These are phyloP conservation scores for Solanum phureja DNA, from an alignment of 257 asterid genomes.

Conservation along the genomic window DNA sequence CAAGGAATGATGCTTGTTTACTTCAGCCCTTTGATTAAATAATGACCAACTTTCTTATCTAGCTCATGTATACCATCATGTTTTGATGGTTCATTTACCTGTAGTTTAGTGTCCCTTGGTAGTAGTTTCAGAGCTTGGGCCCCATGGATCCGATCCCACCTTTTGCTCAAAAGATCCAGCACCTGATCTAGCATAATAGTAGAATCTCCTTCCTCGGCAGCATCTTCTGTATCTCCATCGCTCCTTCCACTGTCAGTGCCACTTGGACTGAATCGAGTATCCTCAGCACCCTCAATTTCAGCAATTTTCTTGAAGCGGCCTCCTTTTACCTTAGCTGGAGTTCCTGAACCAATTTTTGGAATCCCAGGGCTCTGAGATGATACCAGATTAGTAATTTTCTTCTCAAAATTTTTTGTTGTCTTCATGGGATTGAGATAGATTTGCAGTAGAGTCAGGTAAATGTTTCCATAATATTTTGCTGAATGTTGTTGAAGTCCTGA, in stretches of 20 bases:
- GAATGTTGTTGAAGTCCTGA: slow-evolving; percentile 49
- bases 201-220: slow-evolving; percentile 56
- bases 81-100: slow-evolving; percentile 28
- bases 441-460: slow-evolving; percentile 84
- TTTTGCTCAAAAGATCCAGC: slow-evolving; percentile 74
- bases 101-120: slow-evolving; percentile 84
- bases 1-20: not conserved
- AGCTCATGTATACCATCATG: not conserved
- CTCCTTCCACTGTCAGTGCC: slow-evolving; percentile 93
- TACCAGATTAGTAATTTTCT: slow-evolving; percentile 50
- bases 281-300: slow-evolving; percentile 84
- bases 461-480: slow-evolving; percentile 60
- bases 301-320: slow-evolving; percentile 65
- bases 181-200: slow-evolving; percentile 85
- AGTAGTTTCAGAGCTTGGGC: slow-evolving; percentile 89
- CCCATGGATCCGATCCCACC: slow-evolving; percentile 98
- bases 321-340: slow-evolving; percentile 32
- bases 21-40: not conserved
- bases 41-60: not conserved
- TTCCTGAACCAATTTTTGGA: slow-evolving; percentile 37
- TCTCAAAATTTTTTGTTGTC: slow-evolving; percentile 71
- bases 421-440: slow-evolving; percentile 79
- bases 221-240: slow-evolving; percentile 77
- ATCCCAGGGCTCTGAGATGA: slow-evolving; percentile 44
- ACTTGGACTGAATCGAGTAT: slow-evolving; percentile 62